A percentile compares a stretch with the other conserved stretches of the same genome.
Evolutionary conservation across 139 green algal genomes (phyloP).

Genomic region (Tetradesmus lagerheimii): DNA sequence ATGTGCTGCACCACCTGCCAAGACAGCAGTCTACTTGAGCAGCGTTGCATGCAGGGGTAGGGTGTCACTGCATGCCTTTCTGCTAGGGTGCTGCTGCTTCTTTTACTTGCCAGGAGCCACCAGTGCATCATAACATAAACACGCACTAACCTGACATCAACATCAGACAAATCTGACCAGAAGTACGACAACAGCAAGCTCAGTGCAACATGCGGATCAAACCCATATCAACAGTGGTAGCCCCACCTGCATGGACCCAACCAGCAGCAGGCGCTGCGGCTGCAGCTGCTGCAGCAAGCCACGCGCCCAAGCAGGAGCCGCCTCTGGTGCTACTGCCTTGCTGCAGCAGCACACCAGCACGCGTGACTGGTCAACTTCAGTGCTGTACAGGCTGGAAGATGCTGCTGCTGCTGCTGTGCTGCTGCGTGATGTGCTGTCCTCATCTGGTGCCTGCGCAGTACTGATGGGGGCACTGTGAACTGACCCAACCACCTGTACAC

Average conservation of each 20-base stretch:
- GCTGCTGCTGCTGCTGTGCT: constrained; percentile 11
- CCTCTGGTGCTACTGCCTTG: constrained; percentile 41
- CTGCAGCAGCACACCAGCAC: constrained; percentile 50
- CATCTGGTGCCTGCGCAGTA: neutral
- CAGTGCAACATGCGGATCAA: neutral
- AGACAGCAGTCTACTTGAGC: no score
- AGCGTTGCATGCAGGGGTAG: no score
- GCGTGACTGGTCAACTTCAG: neutral
- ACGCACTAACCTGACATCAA: no score
- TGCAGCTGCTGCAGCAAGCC: constrained; percentile 42
- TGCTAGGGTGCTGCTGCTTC: no score
- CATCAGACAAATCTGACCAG: no score
- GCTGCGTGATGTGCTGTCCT: neutral
- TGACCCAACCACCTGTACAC: neutral
- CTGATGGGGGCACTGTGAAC: neutral
- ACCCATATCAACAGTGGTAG: neutral
- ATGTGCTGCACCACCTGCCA: neutral
- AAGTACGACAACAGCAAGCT: neutral
- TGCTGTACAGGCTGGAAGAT: neutral
- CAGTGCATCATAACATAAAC: no score
- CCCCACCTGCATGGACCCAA: constrained; percentile 41
- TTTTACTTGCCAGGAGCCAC: no score
- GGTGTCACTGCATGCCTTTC: no score
- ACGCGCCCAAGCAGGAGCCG: constrained; percentile 47
- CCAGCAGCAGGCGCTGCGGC: constrained; percentile 33